Evolutionary conservation across 169 alveolate species (phyloP).

Genomic region (Plasmodium gonderi): DNA sequence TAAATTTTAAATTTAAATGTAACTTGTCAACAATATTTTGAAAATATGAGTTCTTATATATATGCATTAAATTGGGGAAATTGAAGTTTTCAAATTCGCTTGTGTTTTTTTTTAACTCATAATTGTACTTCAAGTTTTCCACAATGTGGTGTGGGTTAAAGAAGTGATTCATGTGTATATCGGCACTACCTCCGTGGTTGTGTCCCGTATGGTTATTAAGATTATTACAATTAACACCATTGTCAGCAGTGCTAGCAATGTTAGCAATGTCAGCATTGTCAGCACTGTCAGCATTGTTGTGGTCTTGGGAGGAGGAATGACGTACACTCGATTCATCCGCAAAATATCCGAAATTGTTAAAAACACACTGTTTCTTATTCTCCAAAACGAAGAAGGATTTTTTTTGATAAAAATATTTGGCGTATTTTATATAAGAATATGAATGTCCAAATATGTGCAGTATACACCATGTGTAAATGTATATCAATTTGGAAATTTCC

Average conservation of each 20-base stretch:
- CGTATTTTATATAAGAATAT: conserved; percentile 63
- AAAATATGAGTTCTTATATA: conserved; percentile 55
- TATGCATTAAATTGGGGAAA: conserved; percentile 16
- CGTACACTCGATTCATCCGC: not conserved
- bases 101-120: conserved; percentile 31
- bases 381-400: conserved; percentile 62
- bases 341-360: conserved; percentile 40
- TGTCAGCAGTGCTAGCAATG: not conserved
- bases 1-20: conserved; percentile 56
- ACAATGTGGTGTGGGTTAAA: conserved; percentile 46
- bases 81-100: conserved; percentile 22
- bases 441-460: conserved; percentile 69
- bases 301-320: not conserved
- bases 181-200: no score
- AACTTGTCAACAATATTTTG: conserved; percentile 65
- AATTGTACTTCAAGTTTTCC: conserved; percentile 58
- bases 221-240: no score
- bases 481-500: conserved; percentile 47
- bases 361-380: conserved; percentile 32
- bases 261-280: no score
- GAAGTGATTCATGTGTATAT: conserved; percentile 26
- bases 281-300: not conserved
- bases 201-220: no score
- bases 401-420: conserved; percentile 68
- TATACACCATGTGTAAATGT: conserved; percentile 62